These are phyloP conservation scores for Cercospora sp. DNA, from an alignment of 2,329 filamentous ascomycete species.

Conservation along the genomic window DNA sequence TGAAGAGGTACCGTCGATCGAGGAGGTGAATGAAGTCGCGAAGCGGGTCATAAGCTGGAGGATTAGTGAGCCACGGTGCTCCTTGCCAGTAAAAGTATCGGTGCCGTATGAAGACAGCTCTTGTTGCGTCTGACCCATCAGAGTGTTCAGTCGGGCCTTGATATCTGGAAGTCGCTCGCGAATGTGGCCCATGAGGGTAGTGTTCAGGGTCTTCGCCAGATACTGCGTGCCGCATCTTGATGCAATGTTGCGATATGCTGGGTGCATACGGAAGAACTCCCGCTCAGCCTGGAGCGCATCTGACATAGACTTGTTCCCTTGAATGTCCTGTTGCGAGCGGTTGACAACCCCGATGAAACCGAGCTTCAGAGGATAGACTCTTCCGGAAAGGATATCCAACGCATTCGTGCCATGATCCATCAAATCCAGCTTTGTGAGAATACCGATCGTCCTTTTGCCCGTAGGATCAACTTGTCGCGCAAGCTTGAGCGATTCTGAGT, in stretches of 20 bases:
- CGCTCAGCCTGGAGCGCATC: constrained; percentile 86
- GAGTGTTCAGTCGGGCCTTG: constrained; percentile 92
- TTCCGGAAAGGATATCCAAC: constrained; percentile 92
- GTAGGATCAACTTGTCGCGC: constrained; percentile 95
- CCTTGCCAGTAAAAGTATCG: constrained; percentile 95
- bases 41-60: constrained; percentile 98
- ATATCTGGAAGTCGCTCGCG: constrained; percentile 94
- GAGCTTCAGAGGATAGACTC: constrained; percentile 93
- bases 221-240: constrained; percentile 90
- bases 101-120: constrained; percentile 97
- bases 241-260: constrained; percentile 95
- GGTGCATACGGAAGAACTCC: constrained; percentile 96
- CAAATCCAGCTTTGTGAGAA: constrained; percentile 92
- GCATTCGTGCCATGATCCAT: constrained; percentile 99
- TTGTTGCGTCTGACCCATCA: constrained; percentile 99
- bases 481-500: constrained; percentile 95
- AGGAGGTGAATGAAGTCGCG: constrained; percentile 95
- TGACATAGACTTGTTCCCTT: constrained; percentile 89
- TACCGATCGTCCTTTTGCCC: constrained; percentile 91
- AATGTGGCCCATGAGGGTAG: constrained; percentile 93
- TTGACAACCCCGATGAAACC: constrained; percentile 99
- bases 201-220: constrained; percentile 90
- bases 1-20: constrained; percentile 96
- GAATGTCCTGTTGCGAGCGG: constrained; percentile 96
- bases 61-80: constrained; percentile 91